Evolutionary conservation across 139 green algal genomes (phyloP), one percentile per base, ranked within the genome.

Genomic region (Chlamydomonas sphaeroides): DNA sequence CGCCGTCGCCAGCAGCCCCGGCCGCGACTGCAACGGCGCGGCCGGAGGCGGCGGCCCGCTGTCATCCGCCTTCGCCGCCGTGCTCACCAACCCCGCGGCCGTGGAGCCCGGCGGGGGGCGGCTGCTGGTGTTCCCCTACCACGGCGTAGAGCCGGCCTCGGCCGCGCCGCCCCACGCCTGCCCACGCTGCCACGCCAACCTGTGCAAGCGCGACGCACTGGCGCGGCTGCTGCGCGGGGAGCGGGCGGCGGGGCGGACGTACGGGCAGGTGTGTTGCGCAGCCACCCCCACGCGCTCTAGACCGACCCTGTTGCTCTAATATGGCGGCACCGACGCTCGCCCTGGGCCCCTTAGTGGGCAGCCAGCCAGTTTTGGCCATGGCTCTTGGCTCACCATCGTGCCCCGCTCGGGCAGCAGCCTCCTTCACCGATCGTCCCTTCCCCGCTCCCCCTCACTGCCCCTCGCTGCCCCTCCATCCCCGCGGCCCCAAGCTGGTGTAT

Each of bases 191-290:
- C 79, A 81, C 25, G 49, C 61, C 73, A 91, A 91, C 79, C 83
- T 91, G 74, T 91, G 87, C 79, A 91, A 91, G 74, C 38, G 74
- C 0, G 7, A 36, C 2, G 68, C 80, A 11, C 51, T 88, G 42
- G 67, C 38, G 10, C 18, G 33, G 51, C 42, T 78, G 30, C 39
- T 82, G 42, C 25, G 48, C 15, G 42, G 71, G 51, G 73, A 74
- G 65, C 41, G 5, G 66, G 42, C 62, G 21, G 14, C 3, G 8
- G 67, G 63, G 1, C n/a, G 61, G 53, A 59, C 39, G 39, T 85
- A 84, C 39, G 11, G n/a, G 32, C 63, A 69, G 30, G 49, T 86
- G 49, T 14, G 45, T 51, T n/a, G n/a, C n/a, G n/a, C n/a, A n/a
- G n/a, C n/a, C n/a, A n/a, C n/a, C n/a, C n/a, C n/a, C n/a, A n/a